Conservation (phyloP, 805 yeast species). For the Teunomyces funiuensis region DNA sequence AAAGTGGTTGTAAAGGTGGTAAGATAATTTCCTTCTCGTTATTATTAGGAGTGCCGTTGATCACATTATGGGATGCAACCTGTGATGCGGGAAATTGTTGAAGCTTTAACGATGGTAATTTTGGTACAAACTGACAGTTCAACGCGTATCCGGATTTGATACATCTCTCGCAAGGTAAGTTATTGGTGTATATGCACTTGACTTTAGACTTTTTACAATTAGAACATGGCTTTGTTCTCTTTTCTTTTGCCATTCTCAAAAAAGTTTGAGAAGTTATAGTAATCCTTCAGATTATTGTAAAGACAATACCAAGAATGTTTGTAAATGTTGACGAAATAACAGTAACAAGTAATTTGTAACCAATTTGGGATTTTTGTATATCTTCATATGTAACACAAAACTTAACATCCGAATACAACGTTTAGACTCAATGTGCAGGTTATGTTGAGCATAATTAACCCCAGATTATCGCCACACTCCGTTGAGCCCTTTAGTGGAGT, state of each 20-base stretch:
- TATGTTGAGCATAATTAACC: too few relatives aligned
- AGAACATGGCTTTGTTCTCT: slow-evolving; percentile 59
- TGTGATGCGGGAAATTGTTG: slow-evolving; percentile 11
- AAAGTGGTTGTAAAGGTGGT: slow-evolving; percentile 16
- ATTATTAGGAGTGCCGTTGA: neutral
- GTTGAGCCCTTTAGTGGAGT: neutral
- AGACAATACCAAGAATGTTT: too few relatives aligned
- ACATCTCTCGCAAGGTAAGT: slow-evolving; percentile 61
- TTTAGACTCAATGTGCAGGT: neutral
- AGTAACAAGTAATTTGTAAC: neutral
- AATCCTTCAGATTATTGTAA: too few relatives aligned
- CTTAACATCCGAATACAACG: neutral
- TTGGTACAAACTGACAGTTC: slow-evolving; percentile 55
- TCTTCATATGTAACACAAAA: neutral
- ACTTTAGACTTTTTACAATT: slow-evolving; percentile 63
- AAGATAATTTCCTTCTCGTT: slow-evolving; percentile 10
- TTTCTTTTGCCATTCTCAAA: slow-evolving; percentile 31
- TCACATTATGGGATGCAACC: neutral
- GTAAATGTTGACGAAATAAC: too few relatives aligned
- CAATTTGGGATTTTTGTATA: neutral
- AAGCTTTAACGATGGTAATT: slow-evolving; percentile 43
- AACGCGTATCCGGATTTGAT: slow-evolving; percentile 44
- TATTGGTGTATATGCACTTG: slow-evolving; percentile 51
- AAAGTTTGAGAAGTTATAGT: too few relatives aligned
- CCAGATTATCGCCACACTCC: neutral